phyloP scores from a whole-genome alignment of 192 early-diverging fungal species.

The Endogone sp. region DNA sequence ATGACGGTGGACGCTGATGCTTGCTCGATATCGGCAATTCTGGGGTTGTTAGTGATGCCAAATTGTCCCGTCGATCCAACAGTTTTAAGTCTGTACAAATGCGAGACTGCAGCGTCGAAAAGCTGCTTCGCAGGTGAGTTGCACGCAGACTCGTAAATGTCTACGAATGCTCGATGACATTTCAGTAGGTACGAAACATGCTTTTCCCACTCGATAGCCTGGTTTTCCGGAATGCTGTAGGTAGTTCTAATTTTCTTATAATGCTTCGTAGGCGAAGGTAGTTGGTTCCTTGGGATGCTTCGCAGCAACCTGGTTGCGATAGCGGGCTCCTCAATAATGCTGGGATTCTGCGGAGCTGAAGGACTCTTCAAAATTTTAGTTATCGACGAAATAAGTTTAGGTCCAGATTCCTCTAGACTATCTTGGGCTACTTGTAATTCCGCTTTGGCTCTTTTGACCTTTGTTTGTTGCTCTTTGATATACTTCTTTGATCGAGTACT shows the following conservation, averaged over 20 bases:
- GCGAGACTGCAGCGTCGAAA: constrained; percentile 26
- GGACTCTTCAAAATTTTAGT: neutral
- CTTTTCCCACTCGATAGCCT: neutral
- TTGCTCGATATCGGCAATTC: neutral
- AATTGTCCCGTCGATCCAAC: neutral
- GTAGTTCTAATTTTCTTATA: neutral
- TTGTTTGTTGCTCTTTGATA: neutral
- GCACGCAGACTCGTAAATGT: constrained; percentile 3
- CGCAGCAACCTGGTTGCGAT: neutral
- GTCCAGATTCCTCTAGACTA: neutral
- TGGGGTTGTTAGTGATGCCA: neutral
- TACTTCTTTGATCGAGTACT: constrained; percentile 21
- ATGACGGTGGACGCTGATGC: constrained; percentile 8
- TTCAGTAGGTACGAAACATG: neutral
- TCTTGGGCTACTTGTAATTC: neutral
- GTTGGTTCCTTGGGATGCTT: neutral
- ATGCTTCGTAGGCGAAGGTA: neutral
- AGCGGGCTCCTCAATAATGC: too few species aligned
- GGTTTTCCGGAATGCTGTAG: neutral
- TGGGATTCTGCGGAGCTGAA: too few species aligned
- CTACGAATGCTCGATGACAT: neutral
- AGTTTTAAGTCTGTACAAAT: constrained; percentile 19
- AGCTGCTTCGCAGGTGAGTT: constrained; percentile 18
- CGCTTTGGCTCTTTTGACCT: neutral
- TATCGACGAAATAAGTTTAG: neutral